Conservation (phyloP, 805 yeast genomes). For the Cyberlindnera maritima region DNA sequence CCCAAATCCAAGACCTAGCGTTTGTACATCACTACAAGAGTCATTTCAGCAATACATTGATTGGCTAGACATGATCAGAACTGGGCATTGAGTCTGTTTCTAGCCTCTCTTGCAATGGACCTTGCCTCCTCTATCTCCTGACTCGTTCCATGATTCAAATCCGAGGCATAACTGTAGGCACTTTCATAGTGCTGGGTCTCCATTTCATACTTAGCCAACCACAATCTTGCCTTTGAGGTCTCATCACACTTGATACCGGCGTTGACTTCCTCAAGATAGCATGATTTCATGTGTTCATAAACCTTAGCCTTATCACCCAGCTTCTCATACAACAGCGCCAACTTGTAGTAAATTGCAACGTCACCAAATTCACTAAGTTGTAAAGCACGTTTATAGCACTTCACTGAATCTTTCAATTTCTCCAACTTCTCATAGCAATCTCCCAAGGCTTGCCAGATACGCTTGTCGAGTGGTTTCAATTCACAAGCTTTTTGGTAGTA, state of each 20-base stretch:
- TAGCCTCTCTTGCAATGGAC: conserved; percentile 73
- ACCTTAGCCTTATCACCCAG: conserved; percentile 38
- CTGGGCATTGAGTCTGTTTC: conserved; percentile 44
- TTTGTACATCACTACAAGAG: no score
- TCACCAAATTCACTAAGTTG: conserved; percentile 54
- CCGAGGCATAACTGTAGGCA: conserved; percentile 74
- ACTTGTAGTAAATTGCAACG: conserved; percentile 53
- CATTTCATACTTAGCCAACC: conserved; percentile 77
- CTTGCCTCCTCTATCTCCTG: conserved; percentile 90
- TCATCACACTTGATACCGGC: conserved; percentile 67
- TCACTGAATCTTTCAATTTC: conserved; percentile 69
- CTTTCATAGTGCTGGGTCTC: conserved; percentile 53
- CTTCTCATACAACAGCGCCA: conserved; percentile 67
- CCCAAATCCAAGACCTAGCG: no score
- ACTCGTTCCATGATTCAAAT: conserved; percentile 69
- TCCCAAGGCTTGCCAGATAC: conserved; percentile 97
- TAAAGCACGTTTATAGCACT: conserved; percentile 78
- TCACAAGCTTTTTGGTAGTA: conserved; percentile 91
- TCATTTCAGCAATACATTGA: neutral
- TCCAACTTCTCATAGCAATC: conserved; percentile 81
- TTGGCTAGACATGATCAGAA: neutral
- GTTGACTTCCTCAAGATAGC: conserved; percentile 55
- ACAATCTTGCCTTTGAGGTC: conserved; percentile 74
- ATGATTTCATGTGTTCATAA: conserved; percentile 38
- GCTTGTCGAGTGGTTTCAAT: conserved; percentile 79